Percentiles rank a stretch among this genome's conserved stretches.
Conservation (phyloP, 2,329 filamentous ascomycete genomes). For the Fusarium tanahbumbuense region DNA sequence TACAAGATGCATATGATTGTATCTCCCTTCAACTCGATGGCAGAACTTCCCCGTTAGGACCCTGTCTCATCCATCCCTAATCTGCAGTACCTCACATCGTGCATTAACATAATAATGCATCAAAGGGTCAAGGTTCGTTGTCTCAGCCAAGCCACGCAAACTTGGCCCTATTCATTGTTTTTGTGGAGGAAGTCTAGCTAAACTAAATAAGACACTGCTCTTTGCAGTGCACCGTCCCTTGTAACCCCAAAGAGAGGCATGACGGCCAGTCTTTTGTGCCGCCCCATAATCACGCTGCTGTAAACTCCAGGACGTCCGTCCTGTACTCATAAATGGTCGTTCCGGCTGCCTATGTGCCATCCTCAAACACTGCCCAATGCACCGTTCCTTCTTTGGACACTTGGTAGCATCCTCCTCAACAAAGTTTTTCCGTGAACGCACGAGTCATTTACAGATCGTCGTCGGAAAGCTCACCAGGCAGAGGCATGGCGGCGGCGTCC, state of each 20-base stretch:
- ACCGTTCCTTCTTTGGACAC: conserved; percentile 38
- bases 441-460: conserved; percentile 67
- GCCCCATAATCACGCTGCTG: conserved; percentile 53
- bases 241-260: conserved; percentile 48
- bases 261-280: conserved; percentile 48
- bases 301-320: conserved; percentile 49
- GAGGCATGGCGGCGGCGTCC: conserved; percentile 81
- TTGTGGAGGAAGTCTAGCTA: conserved; percentile 54
- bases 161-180: conserved; percentile 46
- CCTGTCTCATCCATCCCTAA: neutral
- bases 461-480: conserved; percentile 94
- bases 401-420: conserved; percentile 47
- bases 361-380: conserved; percentile 44
- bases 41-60: neutral
- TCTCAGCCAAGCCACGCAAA: conserved; percentile 48
- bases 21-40: neutral
- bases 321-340: conserved; percentile 55
- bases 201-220: conserved; percentile 47
- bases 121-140: conserved; percentile 24
- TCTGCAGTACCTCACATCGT: neutral
- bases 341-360: conserved; percentile 49
- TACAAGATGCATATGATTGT: neutral
- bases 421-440: conserved; percentile 45
- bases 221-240: conserved; percentile 51
- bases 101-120: neutral